These are phyloP conservation scores for Cladosporium sp. DNA, from an alignment of 2,329 filamentous ascomycete species.

Conservation along the genomic window DNA sequence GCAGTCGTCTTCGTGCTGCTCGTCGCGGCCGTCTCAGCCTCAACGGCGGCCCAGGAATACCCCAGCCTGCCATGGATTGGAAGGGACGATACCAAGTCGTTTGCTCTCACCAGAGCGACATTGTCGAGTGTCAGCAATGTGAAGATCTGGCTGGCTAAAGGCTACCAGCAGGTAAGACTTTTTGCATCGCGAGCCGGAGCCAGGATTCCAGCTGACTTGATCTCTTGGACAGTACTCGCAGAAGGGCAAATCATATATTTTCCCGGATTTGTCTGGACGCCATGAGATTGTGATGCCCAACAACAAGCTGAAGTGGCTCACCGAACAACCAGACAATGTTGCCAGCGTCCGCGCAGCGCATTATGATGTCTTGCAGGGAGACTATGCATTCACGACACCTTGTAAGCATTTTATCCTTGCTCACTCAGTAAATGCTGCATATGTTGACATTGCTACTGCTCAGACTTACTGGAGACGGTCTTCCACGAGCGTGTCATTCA, in stretches of 20 bases:
- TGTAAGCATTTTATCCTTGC: background rate
- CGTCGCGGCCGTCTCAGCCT: background rate
- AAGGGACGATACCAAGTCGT: constrained; percentile 10
- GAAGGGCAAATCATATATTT: constrained; percentile 20
- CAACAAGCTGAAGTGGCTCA: constrained; percentile 33
- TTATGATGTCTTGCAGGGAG: constrained; percentile 35
- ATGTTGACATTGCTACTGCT: constrained; percentile 10
- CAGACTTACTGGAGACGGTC: constrained; percentile 33
- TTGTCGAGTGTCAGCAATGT: constrained; percentile 13
- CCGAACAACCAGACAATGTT: constrained; percentile 41
- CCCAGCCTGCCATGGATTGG: constrained; percentile 20
- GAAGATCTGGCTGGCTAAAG: constrained; percentile 16
- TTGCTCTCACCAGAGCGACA: constrained; percentile 15
- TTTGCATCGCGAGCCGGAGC: too few relatives aligned
- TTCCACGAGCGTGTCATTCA: constrained; percentile 41
- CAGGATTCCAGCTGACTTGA: background rate
- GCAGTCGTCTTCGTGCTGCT: background rate
- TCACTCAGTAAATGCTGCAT: too few relatives aligned
- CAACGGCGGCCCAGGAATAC: background rate
- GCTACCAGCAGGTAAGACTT: constrained; percentile 18
- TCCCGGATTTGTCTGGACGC: constrained; percentile 20
- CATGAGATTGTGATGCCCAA: constrained; percentile 21
- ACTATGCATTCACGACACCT: constrained; percentile 34
- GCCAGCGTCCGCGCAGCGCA: constrained; percentile 35
- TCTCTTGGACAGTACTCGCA: constrained; percentile 13